Percentiles rank a stretch among this genome's conserved stretches.
These are phyloP conservation scores for Tulasnella calospora DNA, from an alignment of 768 basidiomycete species.

Conservation along the genomic window DNA sequence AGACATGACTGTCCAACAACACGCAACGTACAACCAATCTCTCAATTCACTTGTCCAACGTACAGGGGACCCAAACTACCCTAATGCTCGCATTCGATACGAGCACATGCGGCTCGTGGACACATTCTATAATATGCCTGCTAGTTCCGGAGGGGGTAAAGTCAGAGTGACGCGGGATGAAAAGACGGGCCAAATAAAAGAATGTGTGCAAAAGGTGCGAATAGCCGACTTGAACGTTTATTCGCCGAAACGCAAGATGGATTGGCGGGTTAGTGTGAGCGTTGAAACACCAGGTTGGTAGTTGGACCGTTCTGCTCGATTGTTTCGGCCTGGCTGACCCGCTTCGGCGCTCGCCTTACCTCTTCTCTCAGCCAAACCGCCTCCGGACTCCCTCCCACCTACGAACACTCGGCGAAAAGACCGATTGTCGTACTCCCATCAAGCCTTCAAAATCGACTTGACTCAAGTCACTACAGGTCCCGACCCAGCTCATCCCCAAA, in stretches of 20 bases:
- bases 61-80: slow-evolving; percentile 50
- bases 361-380: background rate
- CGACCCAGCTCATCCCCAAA: background rate
- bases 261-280: slow-evolving; percentile 92
- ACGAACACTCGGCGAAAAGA: slow-evolving; percentile 68
- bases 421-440: slow-evolving; percentile 87
- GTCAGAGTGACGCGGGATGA: slow-evolving; percentile 82
- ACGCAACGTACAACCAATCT: slow-evolving; percentile 77
- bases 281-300: slow-evolving; percentile 77
- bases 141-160: slow-evolving; percentile 45
- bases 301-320: slow-evolving; percentile 25
- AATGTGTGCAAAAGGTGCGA: slow-evolving; percentile 72
- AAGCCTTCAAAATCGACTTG: slow-evolving; percentile 87
- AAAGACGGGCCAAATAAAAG: slow-evolving; percentile 59
- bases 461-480: slow-evolving; percentile 74
- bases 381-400: background rate
- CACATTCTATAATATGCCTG: slow-evolving; percentile 57
- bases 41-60: slow-evolving; percentile 74
- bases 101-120: slow-evolving; percentile 74
- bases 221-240: slow-evolving; percentile 85
- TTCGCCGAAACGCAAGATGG: slow-evolving; percentile 73
- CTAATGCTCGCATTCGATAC: slow-evolving; percentile 57
- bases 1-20: slow-evolving; percentile 83
- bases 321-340: background rate
- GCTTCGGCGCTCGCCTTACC: background rate